Evolutionary conservation across 768 basidiomycete genomes (phyloP).

Genomic region (Pisolithus microcarpus): DNA sequence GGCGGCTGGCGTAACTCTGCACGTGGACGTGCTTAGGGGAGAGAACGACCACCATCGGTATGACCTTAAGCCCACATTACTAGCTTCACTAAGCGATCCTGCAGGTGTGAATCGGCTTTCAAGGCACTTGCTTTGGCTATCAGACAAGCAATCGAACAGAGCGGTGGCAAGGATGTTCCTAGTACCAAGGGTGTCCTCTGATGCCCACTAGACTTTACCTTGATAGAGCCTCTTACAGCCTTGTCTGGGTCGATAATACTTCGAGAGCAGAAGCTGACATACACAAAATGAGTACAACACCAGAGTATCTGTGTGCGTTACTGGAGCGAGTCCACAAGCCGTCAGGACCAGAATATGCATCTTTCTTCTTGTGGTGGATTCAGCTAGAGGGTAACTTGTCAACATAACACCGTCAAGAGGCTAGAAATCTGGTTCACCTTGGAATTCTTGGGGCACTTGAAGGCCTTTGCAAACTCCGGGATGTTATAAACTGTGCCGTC

Average conservation of each 20-base stretch:
- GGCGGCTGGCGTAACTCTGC: constrained; percentile 87
- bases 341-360: constrained; percentile 73
- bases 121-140: constrained; percentile 96
- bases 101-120: constrained; percentile 93
- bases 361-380: constrained; percentile 76
- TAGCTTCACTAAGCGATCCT: neutral
- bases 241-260: too few species aligned
- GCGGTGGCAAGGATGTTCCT: constrained; percentile 85
- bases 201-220: neutral
- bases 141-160: constrained; percentile 85
- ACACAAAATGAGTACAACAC: too few species aligned
- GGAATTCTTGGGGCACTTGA: constrained; percentile 68
- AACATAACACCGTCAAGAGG: neutral
- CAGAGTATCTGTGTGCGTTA: too few species aligned
- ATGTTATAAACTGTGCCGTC: constrained; percentile 85
- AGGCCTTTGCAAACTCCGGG: constrained; percentile 82
- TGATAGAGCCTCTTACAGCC: too few species aligned
- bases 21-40: constrained; percentile 89
- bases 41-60: constrained; percentile 98
- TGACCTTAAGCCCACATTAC: constrained; percentile 14
- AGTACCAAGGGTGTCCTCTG: constrained; percentile 94
- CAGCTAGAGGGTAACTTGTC: constrained; percentile 37
- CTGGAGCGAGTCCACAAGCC: neutral
- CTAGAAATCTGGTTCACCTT: constrained; percentile 45
- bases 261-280: too few species aligned